Percentiles rank a stretch among this genome's conserved stretches.
Conservation (phyloP, 2,329 filamentous ascomycete genomes). For the Ophiosphaerella korrae region DNA sequence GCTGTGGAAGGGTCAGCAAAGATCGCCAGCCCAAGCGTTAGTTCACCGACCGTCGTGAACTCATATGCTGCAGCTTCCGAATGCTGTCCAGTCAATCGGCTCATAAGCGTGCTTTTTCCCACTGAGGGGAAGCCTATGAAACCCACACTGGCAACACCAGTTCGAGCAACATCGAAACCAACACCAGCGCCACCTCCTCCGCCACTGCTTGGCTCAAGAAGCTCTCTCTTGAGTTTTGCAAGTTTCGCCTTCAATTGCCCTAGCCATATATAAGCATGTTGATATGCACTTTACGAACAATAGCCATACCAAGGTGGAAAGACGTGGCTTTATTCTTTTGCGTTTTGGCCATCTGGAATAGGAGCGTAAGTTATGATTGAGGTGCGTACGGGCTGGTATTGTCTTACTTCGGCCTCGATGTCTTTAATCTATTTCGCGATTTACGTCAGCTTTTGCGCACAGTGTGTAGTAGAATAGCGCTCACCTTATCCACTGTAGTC, state of each 20-base stretch:
- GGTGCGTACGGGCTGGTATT: slow-evolving; percentile 16
- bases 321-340: slow-evolving; percentile 98
- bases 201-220: slow-evolving; percentile 79
- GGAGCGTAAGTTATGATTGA: slow-evolving; percentile 28
- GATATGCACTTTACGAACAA: slow-evolving; percentile 3
- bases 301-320: slow-evolving; percentile 75
- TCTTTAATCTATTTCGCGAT: slow-evolving; percentile 77
- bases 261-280: slow-evolving; percentile 41
- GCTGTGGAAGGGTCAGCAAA: slow-evolving; percentile 35
- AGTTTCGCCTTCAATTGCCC: slow-evolving; percentile 96
- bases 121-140: slow-evolving; percentile 99
- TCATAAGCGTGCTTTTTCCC: slow-evolving; percentile 98
- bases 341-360: slow-evolving; percentile 81
- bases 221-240: slow-evolving; percentile 94
- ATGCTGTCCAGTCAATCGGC: slow-evolving; percentile 89
- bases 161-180: slow-evolving; percentile 97
- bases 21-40: neutral
- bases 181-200: slow-evolving; percentile 84
- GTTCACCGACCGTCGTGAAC: slow-evolving; percentile 73
- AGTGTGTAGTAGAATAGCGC: slow-evolving; percentile 24
- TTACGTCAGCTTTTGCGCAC: slow-evolving; percentile 29
- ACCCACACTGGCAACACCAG: slow-evolving; percentile 93
- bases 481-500: slow-evolving; percentile 95
- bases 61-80: slow-evolving; percentile 97
- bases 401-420: slow-evolving; percentile 86